These are phyloP conservation scores for Choiromyces venosus DNA, from an alignment of 495 filamentous ascomycete species.

Conservation along the genomic window DNA sequence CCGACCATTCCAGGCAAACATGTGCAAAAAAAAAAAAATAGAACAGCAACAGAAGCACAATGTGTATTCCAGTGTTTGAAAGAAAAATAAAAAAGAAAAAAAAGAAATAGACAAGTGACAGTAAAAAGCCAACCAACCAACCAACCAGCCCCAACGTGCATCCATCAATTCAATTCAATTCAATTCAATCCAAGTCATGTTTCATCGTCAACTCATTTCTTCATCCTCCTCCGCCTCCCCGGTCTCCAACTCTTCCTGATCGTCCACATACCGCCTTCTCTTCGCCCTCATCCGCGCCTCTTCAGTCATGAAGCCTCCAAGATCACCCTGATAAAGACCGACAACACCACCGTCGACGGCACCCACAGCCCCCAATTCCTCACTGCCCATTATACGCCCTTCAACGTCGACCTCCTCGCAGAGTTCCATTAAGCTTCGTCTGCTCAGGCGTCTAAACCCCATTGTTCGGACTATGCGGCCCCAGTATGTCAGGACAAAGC, in stretches of 20 bases:
- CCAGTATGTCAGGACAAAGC: slow-evolving; percentile 89
- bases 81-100: background rate
- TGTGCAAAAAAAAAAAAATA: slow-evolving; percentile 5
- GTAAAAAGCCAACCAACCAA: slow-evolving; percentile 7
- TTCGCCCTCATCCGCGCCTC: slow-evolving; percentile 29
- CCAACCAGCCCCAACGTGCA: slow-evolving; percentile 8
- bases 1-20: slow-evolving; percentile 9
- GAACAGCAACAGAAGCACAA: background rate
- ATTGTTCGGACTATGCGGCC: slow-evolving; percentile 84
- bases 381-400: slow-evolving; percentile 73
- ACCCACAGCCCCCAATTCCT: slow-evolving; percentile 41
- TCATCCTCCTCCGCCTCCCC: slow-evolving; percentile 36
- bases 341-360: slow-evolving; percentile 25
- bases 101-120: too few species aligned
- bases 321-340: slow-evolving; percentile 12
- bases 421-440: slow-evolving; percentile 75
- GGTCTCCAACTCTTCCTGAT: slow-evolving; percentile 25
- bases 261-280: slow-evolving; percentile 25
- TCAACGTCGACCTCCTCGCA: slow-evolving; percentile 89
- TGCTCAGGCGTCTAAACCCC: slow-evolving; percentile 74
- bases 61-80: background rate
- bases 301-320: slow-evolving; percentile 24
- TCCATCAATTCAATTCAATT: slow-evolving; percentile 18
- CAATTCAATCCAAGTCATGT: slow-evolving; percentile 6
- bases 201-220: slow-evolving; percentile 31